A percentile compares a stretch with the other conserved stretches of the same genome.
phyloP scores from a whole-genome alignment of 352 stramenopile genomes.

The Phytopythium mirpurense region DNA sequence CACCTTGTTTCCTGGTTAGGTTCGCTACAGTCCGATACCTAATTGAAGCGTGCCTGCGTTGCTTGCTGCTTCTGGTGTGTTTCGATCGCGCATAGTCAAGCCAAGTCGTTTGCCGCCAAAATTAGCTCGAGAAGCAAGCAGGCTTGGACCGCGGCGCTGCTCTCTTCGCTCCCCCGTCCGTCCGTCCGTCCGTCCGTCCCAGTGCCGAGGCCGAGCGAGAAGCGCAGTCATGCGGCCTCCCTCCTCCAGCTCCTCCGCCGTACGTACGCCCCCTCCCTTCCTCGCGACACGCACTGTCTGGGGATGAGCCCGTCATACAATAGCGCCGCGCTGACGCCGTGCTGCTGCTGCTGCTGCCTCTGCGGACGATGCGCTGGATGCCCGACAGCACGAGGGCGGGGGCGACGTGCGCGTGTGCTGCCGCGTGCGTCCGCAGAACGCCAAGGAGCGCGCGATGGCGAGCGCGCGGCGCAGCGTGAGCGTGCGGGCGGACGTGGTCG shows the following conservation, averaged over 20 bases:
- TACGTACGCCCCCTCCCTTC: not conserved
- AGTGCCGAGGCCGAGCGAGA: too few relatives aligned
- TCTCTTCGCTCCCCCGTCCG: too few relatives aligned
- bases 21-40: too few relatives aligned
- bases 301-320: not conserved
- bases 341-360: not conserved
- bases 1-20: too few relatives aligned
- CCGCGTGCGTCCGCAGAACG: conserved; percentile 77
- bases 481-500: conserved; percentile 43
- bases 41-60: too few relatives aligned
- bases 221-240: not conserved
- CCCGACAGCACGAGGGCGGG: conserved; percentile 7
- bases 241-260: conserved; percentile 1
- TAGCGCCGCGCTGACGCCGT: not conserved
- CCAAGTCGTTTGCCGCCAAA: not conserved
- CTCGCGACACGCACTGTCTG: too few relatives aligned
- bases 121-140: not conserved
- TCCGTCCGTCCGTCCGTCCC: too few relatives aligned
- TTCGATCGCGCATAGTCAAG: not conserved
- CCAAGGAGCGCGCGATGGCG: conserved; percentile 66
- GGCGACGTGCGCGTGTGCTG: conserved; percentile 81
- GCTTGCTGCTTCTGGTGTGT: too few relatives aligned
- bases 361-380: too few relatives aligned
- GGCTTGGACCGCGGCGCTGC: too few relatives aligned
- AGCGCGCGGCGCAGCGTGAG: conserved; percentile 49